Conservation (phyloP, 768 basidiomycete genomes). For the Ramaria sp. region DNA sequence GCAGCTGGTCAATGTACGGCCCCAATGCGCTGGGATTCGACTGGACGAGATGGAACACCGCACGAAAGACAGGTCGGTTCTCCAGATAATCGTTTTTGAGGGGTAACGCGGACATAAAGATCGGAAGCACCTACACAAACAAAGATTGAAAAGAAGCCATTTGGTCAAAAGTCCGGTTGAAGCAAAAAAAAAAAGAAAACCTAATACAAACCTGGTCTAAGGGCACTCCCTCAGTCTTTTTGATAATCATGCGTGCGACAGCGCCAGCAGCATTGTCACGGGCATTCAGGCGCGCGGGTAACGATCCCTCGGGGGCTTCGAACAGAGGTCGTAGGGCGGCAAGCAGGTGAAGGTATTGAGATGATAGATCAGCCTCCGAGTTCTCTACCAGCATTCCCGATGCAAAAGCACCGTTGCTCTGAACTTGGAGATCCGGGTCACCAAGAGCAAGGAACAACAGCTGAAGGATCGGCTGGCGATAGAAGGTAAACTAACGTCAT, state of each 20-base stretch:
- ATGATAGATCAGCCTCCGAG: conserved; percentile 67
- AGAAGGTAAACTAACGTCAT: background rate
- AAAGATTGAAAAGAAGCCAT: background rate
- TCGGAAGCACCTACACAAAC: conserved; percentile 56
- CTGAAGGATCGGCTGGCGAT: conserved; percentile 46
- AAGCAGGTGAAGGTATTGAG: conserved; percentile 73
- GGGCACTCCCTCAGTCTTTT: conserved; percentile 69
- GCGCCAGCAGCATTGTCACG: conserved; percentile 97
- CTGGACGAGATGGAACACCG: conserved; percentile 81
- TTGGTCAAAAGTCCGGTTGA: background rate
- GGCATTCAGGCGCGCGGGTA: conserved; percentile 65
- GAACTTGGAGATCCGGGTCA: conserved; percentile 85
- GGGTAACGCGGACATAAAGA: conserved; percentile 74
- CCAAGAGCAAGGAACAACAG: conserved; percentile 75
- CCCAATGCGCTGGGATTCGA: conserved; percentile 59
- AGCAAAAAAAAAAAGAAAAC: background rate
- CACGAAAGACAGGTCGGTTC: conserved; percentile 81
- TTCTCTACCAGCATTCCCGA: conserved; percentile 85
- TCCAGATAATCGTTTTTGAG: conserved; percentile 83
- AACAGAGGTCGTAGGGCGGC: conserved; percentile 76
- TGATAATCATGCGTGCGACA: conserved; percentile 76
- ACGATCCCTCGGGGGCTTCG: conserved; percentile 46
- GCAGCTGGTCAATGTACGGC: conserved; percentile 67
- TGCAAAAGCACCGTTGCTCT: conserved; percentile 94
- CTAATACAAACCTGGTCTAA: conserved; percentile 35